Conservation (phyloP, 2,329 filamentous ascomycete species). For the Scedosporium minutisporum region DNA sequence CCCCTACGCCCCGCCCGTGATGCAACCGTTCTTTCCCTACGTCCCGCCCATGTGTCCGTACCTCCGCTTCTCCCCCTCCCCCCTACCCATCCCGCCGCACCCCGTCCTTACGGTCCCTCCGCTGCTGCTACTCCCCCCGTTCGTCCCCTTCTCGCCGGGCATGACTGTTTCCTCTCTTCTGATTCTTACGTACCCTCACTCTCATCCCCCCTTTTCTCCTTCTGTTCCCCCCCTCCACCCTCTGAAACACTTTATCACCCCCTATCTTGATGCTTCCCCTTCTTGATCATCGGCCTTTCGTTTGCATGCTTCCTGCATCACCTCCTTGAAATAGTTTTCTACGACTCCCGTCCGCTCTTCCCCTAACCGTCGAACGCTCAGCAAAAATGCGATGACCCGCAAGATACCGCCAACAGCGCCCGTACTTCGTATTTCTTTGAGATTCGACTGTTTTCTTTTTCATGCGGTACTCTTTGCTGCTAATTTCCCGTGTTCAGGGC, state of each 20-base stretch:
- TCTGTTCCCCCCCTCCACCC: constrained; percentile 8
- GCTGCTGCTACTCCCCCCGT: no score
- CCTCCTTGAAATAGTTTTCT: background rate
- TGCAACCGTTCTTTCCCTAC: no score
- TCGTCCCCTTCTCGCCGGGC: no score
- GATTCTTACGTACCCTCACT: no score
- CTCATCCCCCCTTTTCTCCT: constrained; percentile 2
- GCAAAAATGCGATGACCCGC: background rate
- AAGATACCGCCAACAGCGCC: background rate
- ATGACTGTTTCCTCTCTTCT: no score
- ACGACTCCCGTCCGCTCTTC: background rate
- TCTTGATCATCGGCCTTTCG: background rate
- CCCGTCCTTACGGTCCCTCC: no score
- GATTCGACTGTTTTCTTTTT: background rate
- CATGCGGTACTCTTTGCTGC: background rate
- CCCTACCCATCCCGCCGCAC: no score
- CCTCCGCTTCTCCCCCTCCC: constrained; percentile 39
- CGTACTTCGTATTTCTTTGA: background rate
- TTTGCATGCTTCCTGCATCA: background rate
- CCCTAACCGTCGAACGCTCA: background rate
- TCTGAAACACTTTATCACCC: constrained; percentile 13
- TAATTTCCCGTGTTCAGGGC: background rate
- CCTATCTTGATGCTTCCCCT: constrained; percentile 11
- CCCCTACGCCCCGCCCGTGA: no score
- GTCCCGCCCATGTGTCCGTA: no score